A percentile compares a stretch with the other conserved stretches of the same genome.
These are phyloP conservation scores for Ganoderma resinaceum DNA, from an alignment of 1,284 basidiomycete genomes.

Conservation along the genomic window DNA sequence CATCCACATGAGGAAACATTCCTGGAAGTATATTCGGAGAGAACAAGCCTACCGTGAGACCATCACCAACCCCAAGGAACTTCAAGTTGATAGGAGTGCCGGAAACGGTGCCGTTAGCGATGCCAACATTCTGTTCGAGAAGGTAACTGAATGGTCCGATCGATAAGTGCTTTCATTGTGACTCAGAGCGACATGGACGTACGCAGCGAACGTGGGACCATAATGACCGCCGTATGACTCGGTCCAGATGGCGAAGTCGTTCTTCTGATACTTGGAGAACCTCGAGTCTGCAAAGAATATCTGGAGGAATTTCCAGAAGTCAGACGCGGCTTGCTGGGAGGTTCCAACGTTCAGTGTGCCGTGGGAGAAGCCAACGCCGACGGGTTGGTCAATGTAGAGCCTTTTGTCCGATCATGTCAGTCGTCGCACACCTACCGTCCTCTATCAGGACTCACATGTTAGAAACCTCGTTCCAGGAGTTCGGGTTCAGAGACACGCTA, in stretches of 20 bases:
- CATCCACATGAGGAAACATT: neutral
- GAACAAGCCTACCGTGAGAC: constrained; percentile 54
- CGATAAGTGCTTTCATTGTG: neutral
- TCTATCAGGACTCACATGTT: constrained; percentile 48
- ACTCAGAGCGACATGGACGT: constrained; percentile 26
- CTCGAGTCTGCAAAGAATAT: constrained; percentile 68
- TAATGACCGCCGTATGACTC: constrained; percentile 75
- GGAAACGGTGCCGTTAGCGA: constrained; percentile 51
- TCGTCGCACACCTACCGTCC: neutral
- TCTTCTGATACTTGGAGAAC: constrained; percentile 58
- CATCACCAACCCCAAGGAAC: constrained; percentile 68
- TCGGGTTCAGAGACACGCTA: constrained; percentile 60
- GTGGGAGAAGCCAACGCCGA: constrained; percentile 70
- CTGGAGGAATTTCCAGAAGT: constrained; percentile 72
- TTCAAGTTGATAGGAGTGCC: constrained; percentile 67
- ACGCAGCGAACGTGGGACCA: constrained; percentile 67
- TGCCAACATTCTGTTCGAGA: constrained; percentile 65
- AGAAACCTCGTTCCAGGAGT: constrained; percentile 69
- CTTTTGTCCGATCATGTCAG: constrained; percentile 26
- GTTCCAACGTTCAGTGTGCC: constrained; percentile 56
- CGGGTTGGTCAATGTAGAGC: constrained; percentile 67
- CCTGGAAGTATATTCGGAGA: neutral
- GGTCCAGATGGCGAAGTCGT: constrained; percentile 66
- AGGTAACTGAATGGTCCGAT: constrained; percentile 50
- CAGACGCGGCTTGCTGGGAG: constrained; percentile 59